Base-by-base conservation (phyloP, 2,329 filamentous ascomycete species). In the Venturia pyrina region DNA sequence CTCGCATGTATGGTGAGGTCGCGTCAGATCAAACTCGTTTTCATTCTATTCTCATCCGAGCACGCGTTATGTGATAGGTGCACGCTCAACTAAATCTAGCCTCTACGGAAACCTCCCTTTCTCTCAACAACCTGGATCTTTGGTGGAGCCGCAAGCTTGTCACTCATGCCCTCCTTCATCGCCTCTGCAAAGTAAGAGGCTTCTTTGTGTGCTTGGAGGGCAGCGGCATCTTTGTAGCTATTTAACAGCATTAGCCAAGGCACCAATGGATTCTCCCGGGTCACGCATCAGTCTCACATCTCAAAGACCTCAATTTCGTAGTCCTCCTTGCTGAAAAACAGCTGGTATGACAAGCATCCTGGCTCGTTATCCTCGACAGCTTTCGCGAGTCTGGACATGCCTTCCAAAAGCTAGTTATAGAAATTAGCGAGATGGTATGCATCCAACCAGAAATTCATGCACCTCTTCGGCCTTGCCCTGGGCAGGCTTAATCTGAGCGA, bases 141-240 rank as follows among this genome's bases (percentile, higher is more conserved):
- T 44, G 65, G 43, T 19, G 60, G 61, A 28, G 32, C 60, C 7
- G 59, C 44, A 48, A 66, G 43, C 19, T 50, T 43, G 60, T 44
- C 61, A 19, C 17, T 21, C 46, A 48, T 46, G 17, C 57, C 37
- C 21, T 17, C 40, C 10, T 43, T 37, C 40, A 32, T 64, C 2
- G 61, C 44, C 10, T 53, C 34, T 43, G 24, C 50, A 21, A 64
- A 57, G 28, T 64, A 48, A 19, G 40, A 10, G 46, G 5, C 34
- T 17, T 66, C 64, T 24, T 57, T 61, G 37, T 66, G 65, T 6
- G 59, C 65, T 46, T 66, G 62, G 19, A 41, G 41, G 8, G 65
- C 65, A 34, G 59, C 65, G 19, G 32, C 32, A n/a, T 66, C 65
- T 57, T 66, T 66, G 61, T 63, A 66, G 28, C 64, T 66, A 28